Base-by-base conservation (phyloP, 352 stramenopile species). In the Globisporangium polare region DNA sequence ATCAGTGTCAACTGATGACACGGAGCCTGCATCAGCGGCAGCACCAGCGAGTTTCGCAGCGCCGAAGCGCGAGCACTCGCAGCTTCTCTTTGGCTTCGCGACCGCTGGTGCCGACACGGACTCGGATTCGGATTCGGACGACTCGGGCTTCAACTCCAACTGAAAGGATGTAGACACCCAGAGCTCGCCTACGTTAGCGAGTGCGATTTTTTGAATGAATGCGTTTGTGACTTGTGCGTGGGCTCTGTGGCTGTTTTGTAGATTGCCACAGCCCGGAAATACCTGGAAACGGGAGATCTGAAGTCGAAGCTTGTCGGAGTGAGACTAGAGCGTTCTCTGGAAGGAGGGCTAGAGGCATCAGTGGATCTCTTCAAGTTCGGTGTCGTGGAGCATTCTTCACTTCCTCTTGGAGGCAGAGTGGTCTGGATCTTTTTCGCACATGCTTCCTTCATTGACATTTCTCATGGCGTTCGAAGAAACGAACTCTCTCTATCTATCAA, bases 41-140 rank as follows among this genome's bases (percentile, higher is more conserved):
- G 5, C 26, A 46, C 4, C 60, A 24, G n/a, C 33, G 12, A 31
- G 10, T 13, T 7, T 10, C n/a, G 10, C 24, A 12, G n/a, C 39
- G 9, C 53, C 60, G 9, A 66, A 56, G 53, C 45, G 31, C 15
- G 45, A 51, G n/a, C 53, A 58, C 39, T 65, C 72, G 2, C 75
- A 75, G 7, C 71, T 88, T 35, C 66, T 90, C 12, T 90, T 90
- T 60, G 80, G 80, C 35, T 75, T 77, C 29, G 78, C 74, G 26
- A 86, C 76, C 8, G 77, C 69, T 18, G 74, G 71, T 5, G 78
- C 69, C 8, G 76, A 79, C 54, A 49, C 54, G 17, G 61, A 68
- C 51, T 87, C 73, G 24, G 72, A 82, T 50, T 90, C 74, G 29
- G 76, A 84, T 61, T 81, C 72, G 58, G 65, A 77, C 18, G 75